These are phyloP conservation scores for Colletotrichum liriopes DNA, from an alignment of 2,329 filamentous ascomycete genomes.

Conservation along the genomic window DNA sequence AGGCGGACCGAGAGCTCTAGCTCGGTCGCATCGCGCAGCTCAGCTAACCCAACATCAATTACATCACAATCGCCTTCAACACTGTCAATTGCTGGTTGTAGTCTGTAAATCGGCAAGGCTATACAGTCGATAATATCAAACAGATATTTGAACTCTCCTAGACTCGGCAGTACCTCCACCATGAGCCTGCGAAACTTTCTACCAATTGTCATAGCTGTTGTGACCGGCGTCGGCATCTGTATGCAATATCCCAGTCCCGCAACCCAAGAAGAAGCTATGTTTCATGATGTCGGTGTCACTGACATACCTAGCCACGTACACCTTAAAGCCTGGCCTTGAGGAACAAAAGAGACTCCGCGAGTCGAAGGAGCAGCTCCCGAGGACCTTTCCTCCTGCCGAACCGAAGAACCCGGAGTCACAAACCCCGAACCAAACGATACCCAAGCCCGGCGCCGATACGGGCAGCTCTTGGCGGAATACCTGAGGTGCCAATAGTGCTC, in stretches of 20 bases:
- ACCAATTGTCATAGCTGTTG: slow-evolving; percentile 30
- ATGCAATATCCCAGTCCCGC: background rate
- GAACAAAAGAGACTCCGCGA: slow-evolving; percentile 32
- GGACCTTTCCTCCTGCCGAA: background rate
- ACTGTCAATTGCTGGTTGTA: background rate
- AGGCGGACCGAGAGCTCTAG: slow-evolving; percentile 26
- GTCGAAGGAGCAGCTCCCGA: slow-evolving; percentile 1
- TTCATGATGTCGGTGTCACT: background rate
- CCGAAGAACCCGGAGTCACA: slow-evolving; percentile 7
- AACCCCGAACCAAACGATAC: slow-evolving; percentile 9
- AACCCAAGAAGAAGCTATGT: background rate
- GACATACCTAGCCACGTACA: slow-evolving; percentile 29
- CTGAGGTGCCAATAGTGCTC: background rate
- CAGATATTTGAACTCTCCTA: no score
- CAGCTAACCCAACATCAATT: background rate
- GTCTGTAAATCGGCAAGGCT: no score
- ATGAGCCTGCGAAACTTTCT: slow-evolving; percentile 38
- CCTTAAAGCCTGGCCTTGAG: slow-evolving; percentile 32
- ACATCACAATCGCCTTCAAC: slow-evolving; percentile 14
- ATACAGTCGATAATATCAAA: background rate
- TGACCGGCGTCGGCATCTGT: slow-evolving; percentile 35
- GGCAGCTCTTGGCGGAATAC: background rate
- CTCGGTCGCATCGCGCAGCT: slow-evolving; percentile 3
- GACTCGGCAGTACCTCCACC: background rate
- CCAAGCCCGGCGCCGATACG: background rate